Percentiles rank a stretch among this genome's conserved stretches.
phyloP scores from a whole-genome alignment of 2,329 filamentous ascomycete species.

The Didymella sp. region DNA sequence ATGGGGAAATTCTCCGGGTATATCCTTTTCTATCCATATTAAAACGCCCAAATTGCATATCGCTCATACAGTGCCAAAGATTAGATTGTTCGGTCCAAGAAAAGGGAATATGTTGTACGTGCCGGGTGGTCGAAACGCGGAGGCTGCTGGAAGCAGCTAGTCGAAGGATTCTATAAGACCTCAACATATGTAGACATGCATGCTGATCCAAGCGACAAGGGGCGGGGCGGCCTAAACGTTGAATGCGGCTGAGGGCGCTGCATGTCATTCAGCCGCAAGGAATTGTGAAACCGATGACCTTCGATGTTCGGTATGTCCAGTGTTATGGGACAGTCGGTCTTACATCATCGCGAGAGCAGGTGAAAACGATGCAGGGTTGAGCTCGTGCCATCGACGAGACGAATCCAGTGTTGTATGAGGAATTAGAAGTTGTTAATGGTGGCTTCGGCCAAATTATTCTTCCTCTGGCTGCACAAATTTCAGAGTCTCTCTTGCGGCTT shows the following conservation, averaged over 20 bases:
- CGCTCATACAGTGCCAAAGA: not conserved
- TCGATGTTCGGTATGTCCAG: not conserved
- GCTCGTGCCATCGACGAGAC: not conserved
- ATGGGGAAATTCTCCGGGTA: slow-evolving; percentile 1
- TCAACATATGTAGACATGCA: not conserved
- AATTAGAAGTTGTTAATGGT: not conserved
- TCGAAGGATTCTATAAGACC: not conserved
- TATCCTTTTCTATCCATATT: slow-evolving; percentile 2
- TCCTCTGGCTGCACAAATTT: slow-evolving; percentile 16
- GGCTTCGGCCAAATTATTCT: not conserved
- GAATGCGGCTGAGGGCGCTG: not conserved
- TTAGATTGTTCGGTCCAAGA: not conserved
- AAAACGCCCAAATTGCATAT: not conserved
- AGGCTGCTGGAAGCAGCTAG: slow-evolving; percentile 1
- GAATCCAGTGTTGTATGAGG: not conserved
- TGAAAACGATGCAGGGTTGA: not conserved
- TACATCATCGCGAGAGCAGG: not conserved
- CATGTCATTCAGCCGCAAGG: not conserved
- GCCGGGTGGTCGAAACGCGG: not conserved
- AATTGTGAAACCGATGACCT: not conserved
- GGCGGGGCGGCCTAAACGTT: not conserved
- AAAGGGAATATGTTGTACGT: not conserved
- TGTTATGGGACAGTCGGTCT: not conserved
- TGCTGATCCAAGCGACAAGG: slow-evolving; percentile 6
- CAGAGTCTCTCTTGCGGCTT: slow-evolving; percentile 13